Percentiles rank a stretch among this genome's conserved stretches.
phyloP scores from a whole-genome alignment of 2,329 filamentous ascomycete species.

The Beauveria sp. region DNA sequence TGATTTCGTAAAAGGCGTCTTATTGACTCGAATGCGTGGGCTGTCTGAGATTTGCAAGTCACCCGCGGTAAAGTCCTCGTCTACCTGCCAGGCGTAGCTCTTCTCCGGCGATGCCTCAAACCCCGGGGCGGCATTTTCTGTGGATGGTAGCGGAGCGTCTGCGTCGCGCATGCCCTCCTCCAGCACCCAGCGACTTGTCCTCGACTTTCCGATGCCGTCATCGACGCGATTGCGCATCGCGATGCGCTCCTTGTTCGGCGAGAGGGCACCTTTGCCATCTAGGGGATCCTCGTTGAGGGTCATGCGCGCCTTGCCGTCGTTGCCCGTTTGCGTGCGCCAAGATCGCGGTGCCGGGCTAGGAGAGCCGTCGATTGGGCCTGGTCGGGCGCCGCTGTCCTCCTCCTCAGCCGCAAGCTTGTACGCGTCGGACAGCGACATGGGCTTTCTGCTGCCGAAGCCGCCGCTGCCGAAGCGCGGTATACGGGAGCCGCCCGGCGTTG shows the following conservation, averaged over 20 bases:
- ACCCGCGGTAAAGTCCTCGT: constrained; percentile 50
- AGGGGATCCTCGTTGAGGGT: constrained; percentile 18
- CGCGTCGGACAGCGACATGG: constrained; percentile 36
- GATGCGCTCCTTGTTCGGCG: constrained; percentile 9
- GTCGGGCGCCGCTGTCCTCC: constrained; percentile 15
- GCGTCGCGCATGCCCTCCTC: constrained; percentile 14
- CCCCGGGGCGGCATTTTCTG: constrained; percentile 18
- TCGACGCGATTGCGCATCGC: constrained; percentile 7
- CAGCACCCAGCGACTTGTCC: constrained; percentile 16
- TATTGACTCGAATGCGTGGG: constrained; percentile 38
- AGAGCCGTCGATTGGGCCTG: constrained; percentile 32
- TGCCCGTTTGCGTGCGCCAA: constrained; percentile 28
- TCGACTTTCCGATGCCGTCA: constrained; percentile 5
- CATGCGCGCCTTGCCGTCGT: constrained; percentile 24
- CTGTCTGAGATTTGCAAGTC: constrained; percentile 50
- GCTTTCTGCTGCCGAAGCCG: constrained; percentile 16
- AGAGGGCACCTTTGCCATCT: background rate
- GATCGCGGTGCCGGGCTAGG: constrained; percentile 44
- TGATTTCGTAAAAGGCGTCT: constrained; percentile 25
- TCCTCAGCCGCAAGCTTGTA: constrained; percentile 28
- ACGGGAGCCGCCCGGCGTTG: constrained; percentile 23
- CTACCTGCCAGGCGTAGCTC: constrained; percentile 48
- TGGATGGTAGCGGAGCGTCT: constrained; percentile 26
- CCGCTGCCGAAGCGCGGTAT: constrained; percentile 22
- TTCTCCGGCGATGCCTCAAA: constrained; percentile 37